phyloP scores from a whole-genome alignment of 805 yeast species.

The Lipomyces yamadae region DNA sequence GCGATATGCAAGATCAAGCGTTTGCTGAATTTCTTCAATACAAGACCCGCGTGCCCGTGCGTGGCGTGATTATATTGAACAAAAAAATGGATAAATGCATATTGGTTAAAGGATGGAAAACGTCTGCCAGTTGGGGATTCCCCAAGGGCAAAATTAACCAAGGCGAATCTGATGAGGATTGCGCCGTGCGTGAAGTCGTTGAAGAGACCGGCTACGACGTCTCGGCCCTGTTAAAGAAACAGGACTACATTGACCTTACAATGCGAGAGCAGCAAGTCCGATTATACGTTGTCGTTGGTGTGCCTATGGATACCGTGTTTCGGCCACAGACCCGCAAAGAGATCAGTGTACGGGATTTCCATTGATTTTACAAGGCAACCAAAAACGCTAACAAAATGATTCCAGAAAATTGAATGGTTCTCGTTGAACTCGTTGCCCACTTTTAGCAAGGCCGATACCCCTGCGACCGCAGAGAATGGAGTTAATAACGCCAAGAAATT shows the following conservation, averaged over 20 bases:
- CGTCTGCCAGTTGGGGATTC: constrained; percentile 83
- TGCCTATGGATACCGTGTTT: constrained; percentile 77
- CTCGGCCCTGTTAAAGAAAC: constrained; percentile 64
- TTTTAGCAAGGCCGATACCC: constrained; percentile 28
- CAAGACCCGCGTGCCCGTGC: constrained; percentile 88
- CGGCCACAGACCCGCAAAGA: constrained; percentile 86
- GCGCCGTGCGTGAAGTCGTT: constrained; percentile 88
- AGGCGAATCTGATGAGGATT: constrained; percentile 83
- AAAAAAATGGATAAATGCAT: constrained; percentile 61
- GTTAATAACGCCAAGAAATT: constrained; percentile 34
- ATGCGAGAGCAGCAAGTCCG: constrained; percentile 83
- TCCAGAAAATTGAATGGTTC: constrained; percentile 40
- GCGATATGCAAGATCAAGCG: constrained; percentile 57
- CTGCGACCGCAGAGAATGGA: constrained; percentile 10
- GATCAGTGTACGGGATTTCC: constrained; percentile 60
- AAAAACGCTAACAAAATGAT: neutral
- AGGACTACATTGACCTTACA: constrained; percentile 79
- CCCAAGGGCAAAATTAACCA: constrained; percentile 97
- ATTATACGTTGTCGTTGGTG: constrained; percentile 74
- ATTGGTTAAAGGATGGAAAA: constrained; percentile 82
- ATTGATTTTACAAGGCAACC: neutral
- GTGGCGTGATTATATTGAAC: constrained; percentile 92
- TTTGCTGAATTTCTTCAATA: constrained; percentile 78
- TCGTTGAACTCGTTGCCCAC: constrained; percentile 44
- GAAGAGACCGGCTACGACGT: constrained; percentile 96